These are phyloP conservation scores for Dimocarpus longan DNA, from an alignment of 345 rosid species.

Conservation along the genomic window DNA sequence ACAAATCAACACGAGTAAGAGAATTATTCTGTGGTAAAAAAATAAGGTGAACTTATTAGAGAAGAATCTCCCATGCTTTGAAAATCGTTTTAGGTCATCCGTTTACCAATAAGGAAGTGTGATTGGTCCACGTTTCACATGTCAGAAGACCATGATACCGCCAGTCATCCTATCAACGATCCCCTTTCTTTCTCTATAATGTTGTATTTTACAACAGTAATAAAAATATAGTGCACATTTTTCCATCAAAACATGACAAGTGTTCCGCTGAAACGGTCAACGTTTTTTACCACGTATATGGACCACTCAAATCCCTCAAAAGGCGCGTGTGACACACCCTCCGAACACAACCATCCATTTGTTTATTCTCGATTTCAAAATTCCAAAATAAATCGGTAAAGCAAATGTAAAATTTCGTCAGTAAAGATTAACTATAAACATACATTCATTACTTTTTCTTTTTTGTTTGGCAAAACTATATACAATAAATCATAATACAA, in stretches of 20 bases:
- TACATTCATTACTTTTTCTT: too few species aligned
- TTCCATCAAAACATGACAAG: constrained; percentile 19
- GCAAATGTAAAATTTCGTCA: too few species aligned
- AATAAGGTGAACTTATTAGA: background rate
- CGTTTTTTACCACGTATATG: constrained; percentile 1
- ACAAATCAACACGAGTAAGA: too few species aligned
- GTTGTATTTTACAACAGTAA: background rate
- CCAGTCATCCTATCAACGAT: background rate
- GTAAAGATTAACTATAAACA: too few species aligned
- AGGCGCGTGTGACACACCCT: background rate
- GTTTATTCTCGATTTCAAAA: too few species aligned
- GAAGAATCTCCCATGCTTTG: background rate
- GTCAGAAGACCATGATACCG: background rate
- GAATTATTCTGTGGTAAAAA: background rate
- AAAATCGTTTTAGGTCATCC: background rate
- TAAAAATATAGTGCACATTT: background rate
- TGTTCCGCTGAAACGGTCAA: constrained; percentile 22
- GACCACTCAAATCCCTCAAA: background rate
- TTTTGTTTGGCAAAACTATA: too few species aligned
- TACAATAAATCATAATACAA: too few species aligned
- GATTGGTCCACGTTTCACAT: constrained; percentile 17
- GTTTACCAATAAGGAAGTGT: background rate
- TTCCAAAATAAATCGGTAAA: too few species aligned
- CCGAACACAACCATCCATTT: too few species aligned
- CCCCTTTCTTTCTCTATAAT: background rate